Conservation (phyloP, 148 eudicot genomes). For the Rhododendron kiyosumense region DNA sequence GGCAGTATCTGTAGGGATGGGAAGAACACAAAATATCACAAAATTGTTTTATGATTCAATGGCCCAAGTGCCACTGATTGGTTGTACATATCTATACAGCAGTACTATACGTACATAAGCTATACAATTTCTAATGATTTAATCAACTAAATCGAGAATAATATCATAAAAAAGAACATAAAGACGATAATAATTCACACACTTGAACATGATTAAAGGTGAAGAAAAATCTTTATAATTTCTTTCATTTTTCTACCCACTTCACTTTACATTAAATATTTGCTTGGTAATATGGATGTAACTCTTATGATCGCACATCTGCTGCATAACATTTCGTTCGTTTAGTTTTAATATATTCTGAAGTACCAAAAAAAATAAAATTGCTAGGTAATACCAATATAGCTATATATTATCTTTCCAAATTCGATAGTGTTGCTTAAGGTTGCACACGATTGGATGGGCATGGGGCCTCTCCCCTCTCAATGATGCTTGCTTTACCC, state of each 20-base stretch:
- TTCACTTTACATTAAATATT: background rate
- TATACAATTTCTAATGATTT: background rate
- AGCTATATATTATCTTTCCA: background rate
- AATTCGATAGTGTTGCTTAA: too few relatives aligned
- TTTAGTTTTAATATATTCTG: too few relatives aligned
- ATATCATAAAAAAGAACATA: background rate
- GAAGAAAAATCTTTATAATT: too few relatives aligned
- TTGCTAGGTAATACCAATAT: too few relatives aligned
- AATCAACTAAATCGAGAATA: background rate
- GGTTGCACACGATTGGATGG: too few relatives aligned
- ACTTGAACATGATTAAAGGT: background rate
- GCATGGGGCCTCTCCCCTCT: too few relatives aligned
- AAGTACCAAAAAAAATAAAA: too few relatives aligned
- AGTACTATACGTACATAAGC: background rate
- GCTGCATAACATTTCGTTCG: too few relatives aligned
- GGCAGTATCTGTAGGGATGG: background rate
- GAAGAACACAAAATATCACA: background rate
- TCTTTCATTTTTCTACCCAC: background rate
- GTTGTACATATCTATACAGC: background rate
- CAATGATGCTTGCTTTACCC: too few relatives aligned
- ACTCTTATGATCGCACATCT: too few relatives aligned
- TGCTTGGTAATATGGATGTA: background rate
- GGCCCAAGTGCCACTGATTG: background rate
- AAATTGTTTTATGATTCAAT: background rate
- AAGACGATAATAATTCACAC: background rate